A percentile compares a stretch with the other conserved stretches of the same genome.
phyloP scores from a whole-genome alignment of 129 eudicot genomes.

The Escallonia rubra region DNA sequence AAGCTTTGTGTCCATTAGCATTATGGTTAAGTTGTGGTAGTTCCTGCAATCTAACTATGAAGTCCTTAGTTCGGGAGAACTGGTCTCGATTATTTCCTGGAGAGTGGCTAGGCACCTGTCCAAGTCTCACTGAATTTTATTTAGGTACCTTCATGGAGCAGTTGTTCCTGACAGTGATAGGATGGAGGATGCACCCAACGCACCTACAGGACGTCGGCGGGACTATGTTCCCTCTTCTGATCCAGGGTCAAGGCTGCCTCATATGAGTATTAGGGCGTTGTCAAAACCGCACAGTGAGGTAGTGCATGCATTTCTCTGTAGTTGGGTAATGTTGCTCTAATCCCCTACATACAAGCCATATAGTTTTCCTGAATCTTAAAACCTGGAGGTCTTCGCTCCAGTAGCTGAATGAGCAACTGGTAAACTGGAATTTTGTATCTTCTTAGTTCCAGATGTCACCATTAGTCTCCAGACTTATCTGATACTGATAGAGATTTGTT shows the following conservation, averaged over 20 bases:
- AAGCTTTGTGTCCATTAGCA: no score
- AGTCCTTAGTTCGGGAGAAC: background rate
- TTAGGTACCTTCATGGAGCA: conserved; percentile 83
- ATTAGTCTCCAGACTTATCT: no score
- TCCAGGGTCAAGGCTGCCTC: conserved; percentile 90
- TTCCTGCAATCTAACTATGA: background rate
- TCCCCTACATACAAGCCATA: no score
- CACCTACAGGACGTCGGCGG: conserved; percentile 80
- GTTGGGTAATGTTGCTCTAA: no score
- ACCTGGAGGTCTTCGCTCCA: no score
- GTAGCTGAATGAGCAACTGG: background rate
- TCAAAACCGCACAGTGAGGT: conserved; percentile 45
- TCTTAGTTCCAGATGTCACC: no score
- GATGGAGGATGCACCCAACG: conserved; percentile 24
- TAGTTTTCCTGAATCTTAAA: no score
- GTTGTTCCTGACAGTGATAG: conserved; percentile 43
- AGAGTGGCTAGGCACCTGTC: background rate
- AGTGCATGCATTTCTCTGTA: background rate
- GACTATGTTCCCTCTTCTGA: conserved; percentile 80
- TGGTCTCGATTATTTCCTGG: background rate
- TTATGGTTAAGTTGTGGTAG: background rate
- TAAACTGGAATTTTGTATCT: no score
- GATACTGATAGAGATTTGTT: background rate
- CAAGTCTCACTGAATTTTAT: conserved; percentile 3
- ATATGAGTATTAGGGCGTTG: conserved; percentile 49